Conservation (phyloP, 1,284 basidiomycete genomes). For the Leucoagaricus sp. region DNA sequence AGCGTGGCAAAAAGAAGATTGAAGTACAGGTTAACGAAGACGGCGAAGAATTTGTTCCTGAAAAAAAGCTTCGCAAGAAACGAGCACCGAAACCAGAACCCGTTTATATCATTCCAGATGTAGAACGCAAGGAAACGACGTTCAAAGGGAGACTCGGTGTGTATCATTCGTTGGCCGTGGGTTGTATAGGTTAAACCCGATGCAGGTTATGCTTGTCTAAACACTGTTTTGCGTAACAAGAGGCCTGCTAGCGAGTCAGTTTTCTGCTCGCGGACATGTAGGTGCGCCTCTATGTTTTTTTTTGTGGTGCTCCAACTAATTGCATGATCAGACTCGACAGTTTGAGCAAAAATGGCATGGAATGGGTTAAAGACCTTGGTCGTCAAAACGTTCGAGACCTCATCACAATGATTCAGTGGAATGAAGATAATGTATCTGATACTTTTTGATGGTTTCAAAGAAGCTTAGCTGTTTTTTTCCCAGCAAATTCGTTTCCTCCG, state of each 20-base stretch:
- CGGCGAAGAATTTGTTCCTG: slow-evolving; percentile 4
- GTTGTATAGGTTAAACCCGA: neutral
- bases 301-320: neutral
- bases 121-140: slow-evolving; percentile 59
- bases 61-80: slow-evolving; percentile 30
- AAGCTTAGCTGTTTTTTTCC: neutral
- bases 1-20: neutral
- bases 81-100: slow-evolving; percentile 54
- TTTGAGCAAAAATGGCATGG: slow-evolving; percentile 80
- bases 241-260: slow-evolving; percentile 62
- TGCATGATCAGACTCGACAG: slow-evolving; percentile 61
- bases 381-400: slow-evolving; percentile 76
- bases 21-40: slow-evolving; percentile 7
- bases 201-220: slow-evolving; percentile 77
- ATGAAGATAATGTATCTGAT: slow-evolving; percentile 68
- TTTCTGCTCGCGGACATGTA: slow-evolving; percentile 77
- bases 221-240: slow-evolving; percentile 75
- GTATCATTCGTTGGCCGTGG: slow-evolving; percentile 16
- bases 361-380: slow-evolving; percentile 79
- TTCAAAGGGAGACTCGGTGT: slow-evolving; percentile 73
- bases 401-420: slow-evolving; percentile 79
- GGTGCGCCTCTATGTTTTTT: slow-evolving; percentile 30
- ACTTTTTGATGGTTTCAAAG: neutral
- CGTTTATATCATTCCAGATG: slow-evolving; percentile 72
- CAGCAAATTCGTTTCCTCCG: slow-evolving; percentile 78